These are phyloP conservation scores for Diaporthe citrichinensis DNA, from an alignment of 2,329 filamentous ascomycete genomes.

Conservation along the genomic window DNA sequence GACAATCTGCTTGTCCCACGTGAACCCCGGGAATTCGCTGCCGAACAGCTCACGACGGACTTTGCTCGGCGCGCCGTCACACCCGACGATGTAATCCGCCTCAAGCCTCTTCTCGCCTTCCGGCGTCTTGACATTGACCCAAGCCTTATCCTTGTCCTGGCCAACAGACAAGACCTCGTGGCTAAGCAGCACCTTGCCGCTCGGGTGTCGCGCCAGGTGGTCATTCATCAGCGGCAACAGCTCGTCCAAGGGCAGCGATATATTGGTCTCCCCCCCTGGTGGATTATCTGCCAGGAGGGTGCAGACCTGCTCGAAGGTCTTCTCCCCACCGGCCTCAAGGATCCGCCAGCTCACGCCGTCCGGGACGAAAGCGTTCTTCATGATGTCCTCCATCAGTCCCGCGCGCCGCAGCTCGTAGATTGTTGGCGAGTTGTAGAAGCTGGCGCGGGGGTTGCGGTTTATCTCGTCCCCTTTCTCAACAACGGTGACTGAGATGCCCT, in stretches of 20 bases:
- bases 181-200: conserved; percentile 54
- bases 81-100: conserved; percentile 61
- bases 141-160: conserved; percentile 51
- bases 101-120: conserved; percentile 45
- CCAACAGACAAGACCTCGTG: conserved; percentile 56
- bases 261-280: conserved; percentile 50
- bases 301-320: conserved; percentile 41
- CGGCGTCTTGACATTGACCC: conserved; percentile 49
- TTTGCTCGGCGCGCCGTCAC: conserved; percentile 59
- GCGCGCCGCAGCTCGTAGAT: conserved; percentile 48
- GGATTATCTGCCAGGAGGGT: conserved; percentile 39
- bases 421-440: conserved; percentile 48
- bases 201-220: conserved; percentile 52
- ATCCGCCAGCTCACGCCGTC: conserved; percentile 48
- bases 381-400: conserved; percentile 49
- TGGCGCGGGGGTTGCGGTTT: conserved; percentile 50
- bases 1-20: conserved; percentile 64
- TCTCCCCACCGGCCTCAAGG: conserved; percentile 41
- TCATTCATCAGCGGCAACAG: conserved; percentile 58
- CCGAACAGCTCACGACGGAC: conserved; percentile 59
- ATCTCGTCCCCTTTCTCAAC: conserved; percentile 47
- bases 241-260: conserved; percentile 59
- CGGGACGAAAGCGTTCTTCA: conserved; percentile 45
- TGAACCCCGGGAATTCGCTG: conserved; percentile 61
- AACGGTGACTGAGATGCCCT: conserved; percentile 46